Evolutionary conservation across 768 basidiomycete species (phyloP).

Genomic region (Lactarius pseudohatsudake): DNA sequence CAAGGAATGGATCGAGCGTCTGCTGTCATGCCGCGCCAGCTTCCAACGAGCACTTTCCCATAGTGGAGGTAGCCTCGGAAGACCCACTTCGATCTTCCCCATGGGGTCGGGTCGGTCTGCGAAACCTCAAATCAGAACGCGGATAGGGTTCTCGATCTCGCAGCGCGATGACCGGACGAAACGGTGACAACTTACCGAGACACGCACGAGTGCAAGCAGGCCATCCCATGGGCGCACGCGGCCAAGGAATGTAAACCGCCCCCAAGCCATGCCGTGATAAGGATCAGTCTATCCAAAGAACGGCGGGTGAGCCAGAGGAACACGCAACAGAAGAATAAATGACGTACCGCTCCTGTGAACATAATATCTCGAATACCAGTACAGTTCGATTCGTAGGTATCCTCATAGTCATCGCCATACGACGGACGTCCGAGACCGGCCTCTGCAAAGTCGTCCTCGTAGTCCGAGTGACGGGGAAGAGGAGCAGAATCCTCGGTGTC

Average conservation of each 20-base stretch:
- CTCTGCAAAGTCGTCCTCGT: conserved; percentile 31
- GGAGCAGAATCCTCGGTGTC: background rate
- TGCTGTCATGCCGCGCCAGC: conserved; percentile 57
- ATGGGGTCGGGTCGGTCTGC: conserved; percentile 19
- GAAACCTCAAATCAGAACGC: conserved; percentile 1
- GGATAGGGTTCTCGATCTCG: background rate
- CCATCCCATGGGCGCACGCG: conserved; percentile 42
- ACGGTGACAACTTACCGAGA: conserved; percentile 29
- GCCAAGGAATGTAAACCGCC: conserved; percentile 38
- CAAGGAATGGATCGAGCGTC: conserved; percentile 49
- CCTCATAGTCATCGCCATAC: conserved; percentile 34
- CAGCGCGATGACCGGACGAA: background rate
- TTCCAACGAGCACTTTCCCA: conserved; percentile 65
- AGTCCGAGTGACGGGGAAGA: conserved; percentile 25
- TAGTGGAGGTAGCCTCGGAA: conserved; percentile 74
- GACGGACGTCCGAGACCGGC: conserved; percentile 29
- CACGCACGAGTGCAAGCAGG: conserved; percentile 39
- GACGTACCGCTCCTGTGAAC: conserved; percentile 56
- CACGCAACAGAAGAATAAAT: background rate
- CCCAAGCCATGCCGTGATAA: conserved; percentile 40
- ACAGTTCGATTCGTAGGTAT: conserved; percentile 39
- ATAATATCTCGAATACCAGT: conserved; percentile 60
- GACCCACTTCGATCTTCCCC: conserved; percentile 38
- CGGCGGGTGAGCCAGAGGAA: background rate
- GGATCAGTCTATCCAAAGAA: conserved; percentile 46